These are phyloP conservation scores for Penicillium sp. DNA, from an alignment of 2,329 filamentous ascomycete genomes.

Conservation along the genomic window DNA sequence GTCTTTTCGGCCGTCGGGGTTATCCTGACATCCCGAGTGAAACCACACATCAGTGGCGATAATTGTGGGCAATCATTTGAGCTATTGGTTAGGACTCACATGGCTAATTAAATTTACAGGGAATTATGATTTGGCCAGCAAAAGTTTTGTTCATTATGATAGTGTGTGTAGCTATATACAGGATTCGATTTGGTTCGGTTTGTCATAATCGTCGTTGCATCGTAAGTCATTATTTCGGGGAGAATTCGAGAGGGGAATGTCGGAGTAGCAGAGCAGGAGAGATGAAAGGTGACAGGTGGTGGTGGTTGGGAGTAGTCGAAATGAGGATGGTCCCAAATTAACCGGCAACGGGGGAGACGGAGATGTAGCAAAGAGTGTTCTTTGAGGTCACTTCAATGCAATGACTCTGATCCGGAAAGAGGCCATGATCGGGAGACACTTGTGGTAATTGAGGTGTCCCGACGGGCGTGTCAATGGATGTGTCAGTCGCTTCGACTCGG, in stretches of 20 bases:
- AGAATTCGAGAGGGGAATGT: not conserved
- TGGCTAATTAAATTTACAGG: not conserved
- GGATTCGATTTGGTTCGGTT: constrained; percentile 18
- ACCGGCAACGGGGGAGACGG: constrained; percentile 16
- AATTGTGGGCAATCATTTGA: not conserved
- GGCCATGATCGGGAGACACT: constrained; percentile 13
- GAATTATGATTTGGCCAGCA: constrained; percentile 16
- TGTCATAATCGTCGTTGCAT: constrained; percentile 16
- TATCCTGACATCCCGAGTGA: not conserved
- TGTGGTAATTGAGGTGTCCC: constrained; percentile 4
- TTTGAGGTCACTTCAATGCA: constrained; percentile 30
- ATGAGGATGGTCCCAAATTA: constrained; percentile 1
- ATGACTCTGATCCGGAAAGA: constrained; percentile 30
- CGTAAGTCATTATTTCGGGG: constrained; percentile 23
- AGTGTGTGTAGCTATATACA: constrained; percentile 20
- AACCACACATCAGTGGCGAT: not conserved
- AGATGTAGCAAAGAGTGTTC: constrained; percentile 30
- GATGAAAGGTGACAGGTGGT: not conserved
- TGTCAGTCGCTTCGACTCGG: constrained; percentile 14
- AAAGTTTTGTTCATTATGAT: constrained; percentile 15
- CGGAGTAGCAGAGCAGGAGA: not conserved
- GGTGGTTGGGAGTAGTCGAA: not conserved
- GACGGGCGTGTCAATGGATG: not conserved
- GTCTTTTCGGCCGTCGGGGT: not conserved
- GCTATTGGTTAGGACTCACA: not conserved